These are phyloP conservation scores for Anisodus tanguticus DNA, from an alignment of 257 asterid species.

Conservation along the genomic window DNA sequence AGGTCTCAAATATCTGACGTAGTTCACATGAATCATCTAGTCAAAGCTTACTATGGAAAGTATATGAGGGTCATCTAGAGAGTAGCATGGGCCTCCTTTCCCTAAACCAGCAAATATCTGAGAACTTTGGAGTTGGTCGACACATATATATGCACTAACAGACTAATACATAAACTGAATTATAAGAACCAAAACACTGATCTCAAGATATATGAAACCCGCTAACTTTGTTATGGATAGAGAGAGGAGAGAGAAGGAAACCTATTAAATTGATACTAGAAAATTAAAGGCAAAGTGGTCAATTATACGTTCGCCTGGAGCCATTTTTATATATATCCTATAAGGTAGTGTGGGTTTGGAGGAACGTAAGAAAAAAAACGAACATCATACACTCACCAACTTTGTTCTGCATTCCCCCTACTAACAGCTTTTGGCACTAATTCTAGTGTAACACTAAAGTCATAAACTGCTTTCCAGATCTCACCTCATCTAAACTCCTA, in stretches of 20 bases:
- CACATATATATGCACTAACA: neutral
- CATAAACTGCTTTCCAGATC: slow-evolving; percentile 13
- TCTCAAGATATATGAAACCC: neutral
- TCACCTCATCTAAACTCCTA: neutral
- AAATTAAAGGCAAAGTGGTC: neutral
- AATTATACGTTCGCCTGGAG: neutral
- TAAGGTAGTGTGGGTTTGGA: neutral
- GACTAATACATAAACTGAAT: neutral
- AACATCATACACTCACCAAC: neutral
- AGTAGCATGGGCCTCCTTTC: neutral
- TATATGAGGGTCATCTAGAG: neutral
- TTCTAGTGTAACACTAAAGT: neutral
- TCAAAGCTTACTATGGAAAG: neutral
- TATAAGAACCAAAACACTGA: neutral
- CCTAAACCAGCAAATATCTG: slow-evolving; percentile 15
- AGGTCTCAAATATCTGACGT: neutral
- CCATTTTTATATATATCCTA: slow-evolving; percentile 3
- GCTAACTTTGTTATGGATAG: neutral
- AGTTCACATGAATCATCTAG: neutral
- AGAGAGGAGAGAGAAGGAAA: neutral
- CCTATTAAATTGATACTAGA: no score
- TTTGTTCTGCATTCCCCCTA: neutral
- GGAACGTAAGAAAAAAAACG: neutral
- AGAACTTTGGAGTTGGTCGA: neutral
- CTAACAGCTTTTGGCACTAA: slow-evolving; percentile 1